Evolutionary conservation across 768 basidiomycete species (phyloP), one percentile per base, ranked within the genome.

Genomic region (Pisolithus microcarpus): DNA sequence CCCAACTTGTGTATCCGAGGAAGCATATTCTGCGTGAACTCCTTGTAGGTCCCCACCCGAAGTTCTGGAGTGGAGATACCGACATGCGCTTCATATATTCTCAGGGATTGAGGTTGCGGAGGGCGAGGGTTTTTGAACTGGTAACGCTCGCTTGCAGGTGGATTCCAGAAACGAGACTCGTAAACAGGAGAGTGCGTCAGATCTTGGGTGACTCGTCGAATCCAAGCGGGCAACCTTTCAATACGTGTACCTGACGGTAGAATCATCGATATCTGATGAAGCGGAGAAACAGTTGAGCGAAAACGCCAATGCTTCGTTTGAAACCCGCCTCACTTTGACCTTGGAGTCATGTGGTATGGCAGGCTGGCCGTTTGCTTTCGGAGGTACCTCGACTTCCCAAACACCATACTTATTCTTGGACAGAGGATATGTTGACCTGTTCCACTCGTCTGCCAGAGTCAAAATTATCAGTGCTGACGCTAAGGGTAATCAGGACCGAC

Each of bases 111-210:
- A 11, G 86, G 84, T 52, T 82, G 79, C 0, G 79, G 74, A 10
- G 90, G 91, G 9, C 79, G 75, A 42, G 77, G 52, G 64, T 97
- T 75, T 65, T 91, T 95, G 73, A 95, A 95, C 26, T 74, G 72
- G 72, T 97, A 96, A 44, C 63, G 72, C 56, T 89, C 72, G 23
- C 76, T 70, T 38, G 72, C 61, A 18, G 91, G 84, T 1, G 96
- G 96, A 66, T 98, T 97, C 96, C 96, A 99, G 70, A 99, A 96
- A n/a, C 91, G 84, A 18, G 91, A 90, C 54, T 99, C 96, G 66
- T 95, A 99, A 6, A 89, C 78, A 13, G 92, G 89, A 16, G 96
- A 98, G 39, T 91, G 81, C 44, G 70, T 65, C 51, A 98, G 72
- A 65, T 99, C 92, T 66, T 99, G 96, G 5, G 95, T 97, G 54